These are phyloP conservation scores for Boletus fagicola DNA, from an alignment of 768 basidiomycete genomes.

Conservation along the genomic window DNA sequence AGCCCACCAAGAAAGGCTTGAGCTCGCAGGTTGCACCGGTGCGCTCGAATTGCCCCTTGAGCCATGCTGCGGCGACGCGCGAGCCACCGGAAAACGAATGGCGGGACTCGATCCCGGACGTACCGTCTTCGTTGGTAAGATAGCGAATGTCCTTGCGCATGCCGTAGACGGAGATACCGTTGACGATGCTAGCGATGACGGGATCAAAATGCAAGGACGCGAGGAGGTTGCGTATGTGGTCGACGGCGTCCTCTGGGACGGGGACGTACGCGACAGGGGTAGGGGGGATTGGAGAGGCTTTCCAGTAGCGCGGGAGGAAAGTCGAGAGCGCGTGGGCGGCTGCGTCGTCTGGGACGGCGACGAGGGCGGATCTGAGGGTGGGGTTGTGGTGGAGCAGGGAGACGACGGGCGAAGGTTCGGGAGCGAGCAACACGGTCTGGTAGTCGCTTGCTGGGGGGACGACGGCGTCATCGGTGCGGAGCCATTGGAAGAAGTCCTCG, in stretches of 20 bases:
- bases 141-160: conserved; percentile 73
- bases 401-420: conserved; percentile 10
- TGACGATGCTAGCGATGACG: conserved; percentile 62
- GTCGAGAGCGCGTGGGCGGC: conserved; percentile 52
- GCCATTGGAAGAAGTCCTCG: conserved; percentile 36
- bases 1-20: no score
- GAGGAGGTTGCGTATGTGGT: conserved; percentile 58
- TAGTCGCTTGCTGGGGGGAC: conserved; percentile 5
- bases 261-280: conserved; percentile 49
- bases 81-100: conserved; percentile 79
- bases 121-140: conserved; percentile 81
- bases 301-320: conserved; percentile 72
- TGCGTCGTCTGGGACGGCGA: conserved; percentile 43
- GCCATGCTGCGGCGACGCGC: conserved; percentile 23
- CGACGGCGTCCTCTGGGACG: conserved; percentile 54
- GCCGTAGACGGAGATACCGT: conserved; percentile 62
- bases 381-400: conserved; percentile 44
- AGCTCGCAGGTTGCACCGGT: no score
- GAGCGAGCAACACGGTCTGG: conserved; percentile 22
- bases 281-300: conserved; percentile 58
- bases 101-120: conserved; percentile 70
- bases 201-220: conserved; percentile 64
- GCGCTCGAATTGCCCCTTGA: no score
- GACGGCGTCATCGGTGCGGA: conserved; percentile 22
- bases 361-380: conserved; percentile 41